Evolutionary conservation across 306 rosid genomes (phyloP).

Genomic region (Trifolium repens): DNA sequence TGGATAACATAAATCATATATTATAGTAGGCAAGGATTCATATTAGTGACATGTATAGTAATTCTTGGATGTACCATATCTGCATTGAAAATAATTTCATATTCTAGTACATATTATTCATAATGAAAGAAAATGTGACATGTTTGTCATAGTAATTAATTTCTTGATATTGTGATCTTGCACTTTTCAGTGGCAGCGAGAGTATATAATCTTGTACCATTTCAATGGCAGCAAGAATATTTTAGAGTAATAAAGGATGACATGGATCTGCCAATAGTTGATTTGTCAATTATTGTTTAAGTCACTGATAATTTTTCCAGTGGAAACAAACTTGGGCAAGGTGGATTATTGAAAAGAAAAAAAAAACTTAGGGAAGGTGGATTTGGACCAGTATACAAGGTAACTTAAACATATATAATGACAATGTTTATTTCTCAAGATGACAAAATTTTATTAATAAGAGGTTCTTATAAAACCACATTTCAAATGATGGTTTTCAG

Average conservation of each 20-base stretch:
- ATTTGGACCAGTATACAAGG: slow-evolving; percentile 61
- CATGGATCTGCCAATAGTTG: slow-evolving; percentile 48
- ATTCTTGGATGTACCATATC: too few species aligned
- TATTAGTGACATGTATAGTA: too few species aligned
- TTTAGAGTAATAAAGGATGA: slow-evolving; percentile 25
- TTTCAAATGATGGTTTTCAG: slow-evolving; percentile 17
- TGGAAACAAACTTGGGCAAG: slow-evolving; percentile 46
- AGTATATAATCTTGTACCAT: slow-evolving; percentile 3
- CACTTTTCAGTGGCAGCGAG: slow-evolving; percentile 25
- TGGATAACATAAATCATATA: not conserved
- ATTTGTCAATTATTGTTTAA: slow-evolving; percentile 40
- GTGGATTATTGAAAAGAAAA: too few species aligned
- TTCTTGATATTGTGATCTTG: slow-evolving; percentile 1
- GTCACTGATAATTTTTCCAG: slow-evolving; percentile 52
- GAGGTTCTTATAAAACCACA: not conserved
- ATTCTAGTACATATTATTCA: too few species aligned
- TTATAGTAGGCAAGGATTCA: too few species aligned
- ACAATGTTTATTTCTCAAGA: not conserved
- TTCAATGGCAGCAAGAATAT: slow-evolving; percentile 23
- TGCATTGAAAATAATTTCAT: too few species aligned
- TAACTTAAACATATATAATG: slow-evolving; percentile 2
- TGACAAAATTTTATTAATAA: not conserved
- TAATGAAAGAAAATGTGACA: too few species aligned
- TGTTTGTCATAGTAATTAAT: slow-evolving; percentile 9
- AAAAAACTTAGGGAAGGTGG: slow-evolving; percentile 66